Evolutionary conservation across 73 alveolate genomes (phyloP).

Genomic region (Paramecium biaurelia): DNA sequence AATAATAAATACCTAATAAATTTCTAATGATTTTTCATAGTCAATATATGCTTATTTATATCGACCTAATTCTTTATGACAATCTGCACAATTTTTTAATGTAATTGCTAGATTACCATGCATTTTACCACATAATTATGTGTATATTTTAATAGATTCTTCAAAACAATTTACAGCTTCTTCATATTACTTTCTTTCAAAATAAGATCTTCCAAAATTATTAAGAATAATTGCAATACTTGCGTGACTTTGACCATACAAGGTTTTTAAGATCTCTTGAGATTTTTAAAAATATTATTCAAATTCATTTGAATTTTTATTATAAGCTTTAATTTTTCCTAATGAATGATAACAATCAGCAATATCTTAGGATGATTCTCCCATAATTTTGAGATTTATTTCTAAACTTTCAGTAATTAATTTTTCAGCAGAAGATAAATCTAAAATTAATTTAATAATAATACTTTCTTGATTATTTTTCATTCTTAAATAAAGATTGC

Average conservation of each 20-base stretch:
- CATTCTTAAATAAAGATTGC: slow-evolving; percentile 33
- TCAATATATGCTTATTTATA: slow-evolving; percentile 46
- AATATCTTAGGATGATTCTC: not conserved
- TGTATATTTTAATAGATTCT: not conserved
- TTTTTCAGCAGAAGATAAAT: not conserved
- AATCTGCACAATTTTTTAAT: slow-evolving; percentile 32
- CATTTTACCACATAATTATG: slow-evolving; percentile 18
- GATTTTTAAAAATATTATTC: not conserved
- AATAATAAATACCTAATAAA: not conserved
- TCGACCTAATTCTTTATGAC: slow-evolving; percentile 49
- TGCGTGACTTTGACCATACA: slow-evolving; percentile 33
- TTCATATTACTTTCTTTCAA: slow-evolving; percentile 24
- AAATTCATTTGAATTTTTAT: slow-evolving; percentile 20
- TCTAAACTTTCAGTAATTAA: not conserved
- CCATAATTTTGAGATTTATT: not conserved
- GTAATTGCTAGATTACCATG: slow-evolving; percentile 50
- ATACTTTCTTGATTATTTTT: slow-evolving; percentile 3
- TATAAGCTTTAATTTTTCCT: slow-evolving; percentile 29
- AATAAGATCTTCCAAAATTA: slow-evolving; percentile 48
- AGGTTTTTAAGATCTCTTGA: not conserved
- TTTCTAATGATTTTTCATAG: slow-evolving; percentile 17
- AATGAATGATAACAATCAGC: slow-evolving; percentile 52
- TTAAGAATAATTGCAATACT: slow-evolving; percentile 1
- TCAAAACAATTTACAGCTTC: slow-evolving; percentile 30
- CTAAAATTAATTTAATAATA: not conserved